Base-by-base conservation (phyloP, 257 asterid genomes). In the Lavandula angustifolia region DNA sequence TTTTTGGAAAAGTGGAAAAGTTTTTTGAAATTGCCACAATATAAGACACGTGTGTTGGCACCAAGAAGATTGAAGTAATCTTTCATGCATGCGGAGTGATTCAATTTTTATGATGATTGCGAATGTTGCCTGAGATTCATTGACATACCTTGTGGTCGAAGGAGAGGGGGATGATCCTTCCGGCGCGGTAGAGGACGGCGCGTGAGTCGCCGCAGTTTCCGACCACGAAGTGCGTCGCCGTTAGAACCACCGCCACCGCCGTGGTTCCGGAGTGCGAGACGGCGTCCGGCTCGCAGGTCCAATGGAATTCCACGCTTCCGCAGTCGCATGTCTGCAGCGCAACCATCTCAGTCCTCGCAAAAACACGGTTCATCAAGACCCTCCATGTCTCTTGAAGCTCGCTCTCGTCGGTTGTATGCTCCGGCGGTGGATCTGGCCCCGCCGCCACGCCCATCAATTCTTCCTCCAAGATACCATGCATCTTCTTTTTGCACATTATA, bases 121-220 rank as follows among this genome's bases (percentile, higher is more conserved):
- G 9, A 6, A 3, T 14, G 12, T 43, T 46, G 0, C 0, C n/a
- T 9, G 3, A 11, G 8, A 11, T 3, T 17, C 0, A 37, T 4
- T 5, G 7, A 8, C 18, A 12, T 43, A 87, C 94, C 85, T 85
- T 89, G 52, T 89, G 96, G 63, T 89, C 96, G 32, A 62, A 54
- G 4, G 89, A 69, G 38, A 89, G 89, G 0, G 94, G 96, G n/a
- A 82, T 11, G 2, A 84, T 68, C 0, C 57, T 67, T 6, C 88
- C 84, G 51, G 56, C 63, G 4, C 96, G 85, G 67, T 74, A 80
- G 0, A 89, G 89, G 43, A 86, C 80, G 57, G 96, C 95, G 18
- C 96, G 95, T 7, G 96, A 89, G 34, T 89, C 95, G 4, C 96
- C 96, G 58, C 95, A 84, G 56, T 86, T 86, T 4, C 81, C 85